phyloP scores from a whole-genome alignment of 345 rosid species.

The Anastatica hierochuntica region DNA sequence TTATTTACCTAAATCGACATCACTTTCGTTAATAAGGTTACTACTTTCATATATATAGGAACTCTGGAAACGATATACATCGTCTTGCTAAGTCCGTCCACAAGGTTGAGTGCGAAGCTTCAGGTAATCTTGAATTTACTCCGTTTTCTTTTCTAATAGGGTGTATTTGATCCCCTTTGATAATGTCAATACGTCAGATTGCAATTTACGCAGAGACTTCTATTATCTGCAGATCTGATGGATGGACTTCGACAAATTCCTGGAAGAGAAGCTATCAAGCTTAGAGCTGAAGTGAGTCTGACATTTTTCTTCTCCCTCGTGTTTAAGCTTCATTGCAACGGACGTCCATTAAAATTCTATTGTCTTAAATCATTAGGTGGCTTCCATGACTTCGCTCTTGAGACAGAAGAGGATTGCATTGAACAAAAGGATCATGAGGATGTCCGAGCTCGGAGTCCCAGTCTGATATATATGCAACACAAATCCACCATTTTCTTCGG shows the following conservation, averaged over 20 bases:
- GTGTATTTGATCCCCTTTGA: background rate
- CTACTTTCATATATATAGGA: slow-evolving; percentile 34
- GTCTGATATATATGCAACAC: background rate
- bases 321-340: background rate
- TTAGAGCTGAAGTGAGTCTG: slow-evolving; percentile 72
- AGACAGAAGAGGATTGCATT: slow-evolving; percentile 45
- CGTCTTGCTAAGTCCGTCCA: slow-evolving; percentile 58
- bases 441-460: slow-evolving; percentile 65
- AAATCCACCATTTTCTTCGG: background rate
- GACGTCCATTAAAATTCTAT: background rate
- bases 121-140: slow-evolving; percentile 37
- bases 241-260: slow-evolving; percentile 82
- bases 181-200: background rate
- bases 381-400: slow-evolving; percentile 62
- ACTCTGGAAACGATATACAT: slow-evolving; percentile 60
- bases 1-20: background rate
- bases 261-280: slow-evolving; percentile 86
- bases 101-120: slow-evolving; percentile 66
- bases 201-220: background rate
- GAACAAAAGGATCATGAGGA: slow-evolving; percentile 63
- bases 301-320: background rate
- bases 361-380: slow-evolving; percentile 42
- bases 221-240: slow-evolving; percentile 56
- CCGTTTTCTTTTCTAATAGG: background rate
- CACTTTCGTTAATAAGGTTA: slow-evolving; percentile 10